phyloP scores from a whole-genome alignment of 495 filamentous ascomycete species.

The Aspergillus campestris region DNA sequence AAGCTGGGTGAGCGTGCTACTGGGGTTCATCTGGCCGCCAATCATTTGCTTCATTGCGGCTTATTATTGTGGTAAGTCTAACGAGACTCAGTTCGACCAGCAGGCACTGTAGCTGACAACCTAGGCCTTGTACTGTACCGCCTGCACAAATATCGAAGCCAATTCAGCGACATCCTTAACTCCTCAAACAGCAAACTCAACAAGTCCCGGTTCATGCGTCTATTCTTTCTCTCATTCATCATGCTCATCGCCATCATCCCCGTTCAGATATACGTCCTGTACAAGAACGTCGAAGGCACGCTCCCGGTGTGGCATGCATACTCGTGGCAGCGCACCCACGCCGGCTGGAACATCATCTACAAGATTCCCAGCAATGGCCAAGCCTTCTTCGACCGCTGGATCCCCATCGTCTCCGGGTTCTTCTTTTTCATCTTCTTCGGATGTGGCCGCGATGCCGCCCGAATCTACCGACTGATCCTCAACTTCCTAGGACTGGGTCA shows the following conservation, averaged over 20 bases:
- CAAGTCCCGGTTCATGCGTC: conserved; percentile 65
- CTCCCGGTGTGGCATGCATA: conserved; percentile 34
- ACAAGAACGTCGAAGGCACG: conserved; percentile 38
- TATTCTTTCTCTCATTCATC: conserved; percentile 64
- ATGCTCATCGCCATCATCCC: conserved; percentile 63
- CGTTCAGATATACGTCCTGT: conserved; percentile 51
- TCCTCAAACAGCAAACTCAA: conserved; percentile 47
- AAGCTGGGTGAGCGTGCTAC: conserved; percentile 61
- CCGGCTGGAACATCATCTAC: conserved; percentile 50
- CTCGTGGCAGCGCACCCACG: conserved; percentile 48
- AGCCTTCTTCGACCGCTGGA: conserved; percentile 59
- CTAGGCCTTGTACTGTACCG: conserved; percentile 57
- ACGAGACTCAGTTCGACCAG: not conserved
- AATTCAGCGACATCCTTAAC: conserved; percentile 51
- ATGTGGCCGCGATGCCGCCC: conserved; percentile 63
- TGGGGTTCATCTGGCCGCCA: conserved; percentile 59
- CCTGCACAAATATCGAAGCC: conserved; percentile 54
- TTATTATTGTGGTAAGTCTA: conserved; percentile 62
- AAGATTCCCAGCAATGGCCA: conserved; percentile 50
- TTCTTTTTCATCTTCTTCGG: conserved; percentile 75
- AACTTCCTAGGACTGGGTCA: conserved; percentile 20
- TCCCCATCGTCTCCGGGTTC: conserved; percentile 50
- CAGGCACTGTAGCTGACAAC: conserved; percentile 4
- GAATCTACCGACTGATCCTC: conserved; percentile 53
- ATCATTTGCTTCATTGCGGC: conserved; percentile 54